Evolutionary conservation across 495 filamentous ascomycete species (phyloP), one percentile per base, ranked within the genome.

Genomic region (Mytilinidion resinicola): DNA sequence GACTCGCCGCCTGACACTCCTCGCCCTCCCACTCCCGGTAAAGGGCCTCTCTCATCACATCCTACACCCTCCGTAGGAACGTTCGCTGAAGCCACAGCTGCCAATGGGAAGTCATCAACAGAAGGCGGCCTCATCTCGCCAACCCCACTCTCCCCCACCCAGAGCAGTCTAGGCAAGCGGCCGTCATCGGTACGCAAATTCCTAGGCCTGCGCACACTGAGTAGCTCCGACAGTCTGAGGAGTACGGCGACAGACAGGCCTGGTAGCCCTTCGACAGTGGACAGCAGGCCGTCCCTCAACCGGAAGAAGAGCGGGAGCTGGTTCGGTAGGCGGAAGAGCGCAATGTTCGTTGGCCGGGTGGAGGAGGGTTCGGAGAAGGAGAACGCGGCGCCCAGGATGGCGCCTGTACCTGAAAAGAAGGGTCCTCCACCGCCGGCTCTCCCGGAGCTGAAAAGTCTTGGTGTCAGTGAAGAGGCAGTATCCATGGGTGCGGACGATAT

Each of bases 41-140:
- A 65, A 11, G 72, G 72, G 0, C 72, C 72, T 19, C 66, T 74
- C 10, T 69, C 62, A 5, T 74, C 72, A n/a, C 72, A 74, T 44
- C 72, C 72, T 10, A 70, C 71, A 10, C 20, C 59, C 53, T 33
- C 54, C 62, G 17, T 36, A 43, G 44, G 30, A 60, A 41, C 38
- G 43, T 21, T 57, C 67, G 11, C 54, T 55, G 6, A 51, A 53
- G 30, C 58, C 60, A 35, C 50, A 21, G 11, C 48, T 44, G 20
- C 41, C 53, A 9, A 41, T 47, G 30, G 35, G 47, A 11, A n/a
- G 55, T 20, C 30, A 52, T 57, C 21, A 53, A 53, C 56, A 43
- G 58, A 60, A 38, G 57, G 46, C 11, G 50, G 54, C 48, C 61
- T 43, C 34, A 56, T 41, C 51, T 61, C 62, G 1, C 25, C 57